phyloP scores from a whole-genome alignment of 116 monocot species.

The Dioscorea cayenensis region DNA sequence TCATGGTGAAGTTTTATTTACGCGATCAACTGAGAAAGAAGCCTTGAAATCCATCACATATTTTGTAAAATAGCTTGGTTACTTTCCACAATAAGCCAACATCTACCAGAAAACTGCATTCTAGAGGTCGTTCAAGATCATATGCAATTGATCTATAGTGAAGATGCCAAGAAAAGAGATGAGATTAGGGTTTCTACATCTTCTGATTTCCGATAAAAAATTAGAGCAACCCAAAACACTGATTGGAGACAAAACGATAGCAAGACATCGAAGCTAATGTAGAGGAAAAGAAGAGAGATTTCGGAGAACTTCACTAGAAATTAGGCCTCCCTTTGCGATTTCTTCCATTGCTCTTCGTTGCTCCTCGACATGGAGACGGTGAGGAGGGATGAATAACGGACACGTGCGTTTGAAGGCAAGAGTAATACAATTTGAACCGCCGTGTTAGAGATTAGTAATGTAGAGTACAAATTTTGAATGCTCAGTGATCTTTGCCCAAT shows the following conservation, averaged over 20 bases:
- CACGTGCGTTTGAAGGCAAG: background rate
- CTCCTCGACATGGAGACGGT: background rate
- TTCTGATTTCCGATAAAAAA: background rate
- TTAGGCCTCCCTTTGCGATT: conserved; percentile 38
- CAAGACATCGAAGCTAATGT: background rate
- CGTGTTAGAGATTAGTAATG: background rate
- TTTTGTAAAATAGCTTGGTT: too few species aligned
- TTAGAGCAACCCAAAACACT: background rate
- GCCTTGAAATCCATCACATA: too few species aligned
- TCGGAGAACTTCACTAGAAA: conserved; percentile 33
- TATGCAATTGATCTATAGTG: background rate
- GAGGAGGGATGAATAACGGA: background rate
- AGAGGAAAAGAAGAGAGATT: background rate
- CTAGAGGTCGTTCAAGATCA: too few species aligned
- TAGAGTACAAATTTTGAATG: too few species aligned
- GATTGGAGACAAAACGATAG: background rate
- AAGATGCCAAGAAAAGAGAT: background rate
- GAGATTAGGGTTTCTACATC: background rate
- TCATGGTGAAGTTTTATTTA: too few species aligned
- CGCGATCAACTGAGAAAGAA: too few species aligned
- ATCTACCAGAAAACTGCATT: background rate
- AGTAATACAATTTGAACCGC: background rate
- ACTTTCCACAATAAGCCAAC: too few species aligned
- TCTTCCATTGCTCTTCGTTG: conserved; percentile 27
- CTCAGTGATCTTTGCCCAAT: too few species aligned